Evolutionary conservation across 208 protist species (phyloP), one percentile per base, ranked within the genome.

Genomic region (Acanthamoeba quina): DNA sequence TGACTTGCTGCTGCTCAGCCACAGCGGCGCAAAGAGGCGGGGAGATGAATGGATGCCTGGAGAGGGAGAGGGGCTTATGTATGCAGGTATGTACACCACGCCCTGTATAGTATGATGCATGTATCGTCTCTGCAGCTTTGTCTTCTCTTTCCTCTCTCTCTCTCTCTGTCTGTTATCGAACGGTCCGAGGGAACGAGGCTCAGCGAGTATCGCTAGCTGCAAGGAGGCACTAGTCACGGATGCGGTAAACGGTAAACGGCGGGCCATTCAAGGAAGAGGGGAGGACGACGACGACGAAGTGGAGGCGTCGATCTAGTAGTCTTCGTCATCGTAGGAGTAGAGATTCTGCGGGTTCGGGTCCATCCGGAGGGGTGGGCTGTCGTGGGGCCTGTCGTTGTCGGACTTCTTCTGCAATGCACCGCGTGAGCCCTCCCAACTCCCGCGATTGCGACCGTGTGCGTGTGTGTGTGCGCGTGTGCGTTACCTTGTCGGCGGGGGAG

Each of bases 201-300:
- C 1, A 72, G 64, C 64, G 64, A 72, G 64, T 72, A 72, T 72
- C 64, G 64, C 64, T n/a, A 72, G 64, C 64, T 58, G 19, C 17
- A 58, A 15, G 54, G 64, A n/a, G 13, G 64, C 64, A 72, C 29
- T 17, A 37, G 60, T 29, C 7, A 9, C 54, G 64, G 64, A 21
- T 41, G 64, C 29, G 64, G 64, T 31, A 29, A 72, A 72, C 29
- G 64, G 64, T 72, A 72, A 64, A 64, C 58, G 58, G 58, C 58
- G 5, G 58, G 58, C 58, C 58, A 64, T 58, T 21, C 17, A 2
- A 64, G 6, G 6, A 11, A 21, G 17, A 64, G 6, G 24, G 13
- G 56, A 62, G 1, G 58, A 15, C 24, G 24, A 64, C 6, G 58
- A 64, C 21, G 58, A 29, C 58, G 58, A 24, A 29, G 58, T 11